Evolutionary conservation across 768 basidiomycete species (phyloP).

Genomic region (Infundibulicybe gibba): DNA sequence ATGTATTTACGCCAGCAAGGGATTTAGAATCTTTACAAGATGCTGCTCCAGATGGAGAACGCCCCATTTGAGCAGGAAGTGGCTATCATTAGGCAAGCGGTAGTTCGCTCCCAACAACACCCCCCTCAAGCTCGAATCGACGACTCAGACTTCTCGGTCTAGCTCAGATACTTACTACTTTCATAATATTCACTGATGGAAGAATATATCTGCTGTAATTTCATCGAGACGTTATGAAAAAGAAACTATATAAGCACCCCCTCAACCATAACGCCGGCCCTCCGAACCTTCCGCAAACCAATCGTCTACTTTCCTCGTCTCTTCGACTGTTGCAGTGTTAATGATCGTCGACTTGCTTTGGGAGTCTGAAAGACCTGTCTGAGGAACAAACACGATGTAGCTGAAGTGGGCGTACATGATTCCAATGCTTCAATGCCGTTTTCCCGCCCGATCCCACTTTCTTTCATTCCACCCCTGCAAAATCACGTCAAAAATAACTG

Average conservation of each 20-base stretch:
- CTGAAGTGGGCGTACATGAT: conserved; percentile 50
- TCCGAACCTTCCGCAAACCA: conserved; percentile 67
- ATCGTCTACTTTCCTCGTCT: conserved; percentile 60
- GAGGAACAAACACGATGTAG: background rate
- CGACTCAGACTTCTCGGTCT: no score
- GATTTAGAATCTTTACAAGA: background rate
- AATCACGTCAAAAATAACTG: background rate
- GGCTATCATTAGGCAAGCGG: no score
- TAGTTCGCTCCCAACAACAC: no score
- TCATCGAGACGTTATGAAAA: background rate
- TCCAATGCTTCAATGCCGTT: conserved; percentile 82
- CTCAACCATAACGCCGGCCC: conserved; percentile 64
- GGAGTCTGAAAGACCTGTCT: conserved; percentile 48
- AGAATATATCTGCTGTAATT: no score
- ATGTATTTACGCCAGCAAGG: conserved; percentile 6
- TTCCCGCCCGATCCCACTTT: conserved; percentile 83
- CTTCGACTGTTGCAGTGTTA: conserved; percentile 62
- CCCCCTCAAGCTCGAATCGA: no score
- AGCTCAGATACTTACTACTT: no score
- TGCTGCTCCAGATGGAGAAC: no score
- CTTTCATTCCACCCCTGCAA: conserved; percentile 86
- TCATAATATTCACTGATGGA: no score
- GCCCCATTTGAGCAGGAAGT: no score
- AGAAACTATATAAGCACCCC: conserved; percentile 2
- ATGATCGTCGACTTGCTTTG: conserved; percentile 82